Evolutionary conservation across 1,284 basidiomycete genomes (phyloP).

Genomic region (Cerioporus squamosus): DNA sequence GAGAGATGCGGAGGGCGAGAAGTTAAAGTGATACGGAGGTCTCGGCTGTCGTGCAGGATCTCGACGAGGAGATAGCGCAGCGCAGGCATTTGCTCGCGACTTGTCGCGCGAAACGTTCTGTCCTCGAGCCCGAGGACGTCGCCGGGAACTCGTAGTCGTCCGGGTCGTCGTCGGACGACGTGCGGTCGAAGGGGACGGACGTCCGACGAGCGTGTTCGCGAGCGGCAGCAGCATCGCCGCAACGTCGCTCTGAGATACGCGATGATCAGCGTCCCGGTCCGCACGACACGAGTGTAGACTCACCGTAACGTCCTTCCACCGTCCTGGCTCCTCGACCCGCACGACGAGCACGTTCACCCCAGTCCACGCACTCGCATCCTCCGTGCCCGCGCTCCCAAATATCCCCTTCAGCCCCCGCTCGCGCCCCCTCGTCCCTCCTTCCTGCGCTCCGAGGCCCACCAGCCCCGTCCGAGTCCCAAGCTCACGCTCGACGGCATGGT

Average conservation of each 20-base stretch:
- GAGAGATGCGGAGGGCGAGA: no score
- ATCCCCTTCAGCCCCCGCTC: conserved; percentile 7
- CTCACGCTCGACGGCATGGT: conserved; percentile 8
- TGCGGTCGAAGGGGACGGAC: conserved; percentile 19
- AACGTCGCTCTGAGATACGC: conserved; percentile 17
- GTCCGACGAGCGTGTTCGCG: conserved; percentile 8
- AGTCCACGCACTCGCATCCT: conserved; percentile 1
- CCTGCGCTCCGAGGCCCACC: conserved; percentile 12
- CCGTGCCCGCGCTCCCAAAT: conserved; percentile 9
- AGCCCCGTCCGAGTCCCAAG: conserved; percentile 12
- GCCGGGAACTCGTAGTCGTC: background rate
- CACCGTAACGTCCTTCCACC: conserved; percentile 19
- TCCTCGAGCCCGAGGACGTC: background rate
- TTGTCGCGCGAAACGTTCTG: conserved; percentile 9
- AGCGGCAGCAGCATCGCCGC: conserved; percentile 15
- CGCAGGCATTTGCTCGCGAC: conserved; percentile 7
- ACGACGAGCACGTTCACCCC: conserved; percentile 17
- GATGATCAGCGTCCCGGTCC: no score
- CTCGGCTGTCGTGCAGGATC: conserved; percentile 6
- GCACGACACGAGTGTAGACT: background rate
- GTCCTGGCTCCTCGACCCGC: conserved; percentile 17
- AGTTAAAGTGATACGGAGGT: no score
- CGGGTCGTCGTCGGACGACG: conserved; percentile 8
- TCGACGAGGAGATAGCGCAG: conserved; percentile 15
- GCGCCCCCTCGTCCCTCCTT: background rate